Percentiles rank a stretch among this genome's conserved stretches.
These are phyloP conservation scores for Nyctanthes arbortristis DNA, from an alignment of 257 asterid species.

Conservation along the genomic window DNA sequence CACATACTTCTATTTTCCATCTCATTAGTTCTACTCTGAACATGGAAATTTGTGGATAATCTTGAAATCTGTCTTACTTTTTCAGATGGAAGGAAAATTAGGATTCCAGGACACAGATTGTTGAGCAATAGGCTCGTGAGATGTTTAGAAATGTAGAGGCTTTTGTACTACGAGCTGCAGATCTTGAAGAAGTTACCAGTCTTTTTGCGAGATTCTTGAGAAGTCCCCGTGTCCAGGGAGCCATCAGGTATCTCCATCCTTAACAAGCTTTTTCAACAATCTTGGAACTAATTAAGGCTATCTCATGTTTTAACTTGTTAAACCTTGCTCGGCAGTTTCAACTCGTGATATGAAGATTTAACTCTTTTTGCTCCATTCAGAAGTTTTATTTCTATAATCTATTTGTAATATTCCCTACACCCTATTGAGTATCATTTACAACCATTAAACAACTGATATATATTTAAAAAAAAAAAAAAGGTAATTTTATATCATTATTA, in stretches of 20 bases:
- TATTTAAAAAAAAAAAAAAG: too few relatives aligned
- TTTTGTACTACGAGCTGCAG: slow-evolving; percentile 68
- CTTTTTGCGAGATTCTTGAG: slow-evolving; percentile 74
- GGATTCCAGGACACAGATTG: slow-evolving; percentile 65
- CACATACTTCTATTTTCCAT: too few relatives aligned
- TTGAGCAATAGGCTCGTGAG: slow-evolving; percentile 69
- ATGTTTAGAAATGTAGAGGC: slow-evolving; percentile 81
- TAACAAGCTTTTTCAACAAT: neutral
- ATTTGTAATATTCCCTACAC: neutral
- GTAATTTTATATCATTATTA: too few relatives aligned
- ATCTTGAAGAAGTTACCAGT: slow-evolving; percentile 83
- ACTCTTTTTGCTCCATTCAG: neutral
- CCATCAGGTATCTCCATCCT: slow-evolving; percentile 59
- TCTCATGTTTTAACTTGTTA: neutral
- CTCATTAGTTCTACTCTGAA: too few relatives aligned
- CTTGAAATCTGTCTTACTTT: neutral
- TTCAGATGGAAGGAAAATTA: slow-evolving; percentile 60
- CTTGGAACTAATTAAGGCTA: neutral
- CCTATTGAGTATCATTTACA: neutral
- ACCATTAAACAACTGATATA: neutral
- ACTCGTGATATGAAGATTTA: neutral
- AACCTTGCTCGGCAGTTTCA: neutral
- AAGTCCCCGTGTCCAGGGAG: slow-evolving; percentile 84
- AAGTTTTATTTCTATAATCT: neutral
- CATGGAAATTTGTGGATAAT: too few relatives aligned